Base-by-base conservation (phyloP, 768 basidiomycete genomes). In the Solioccasus polychromus region DNA sequence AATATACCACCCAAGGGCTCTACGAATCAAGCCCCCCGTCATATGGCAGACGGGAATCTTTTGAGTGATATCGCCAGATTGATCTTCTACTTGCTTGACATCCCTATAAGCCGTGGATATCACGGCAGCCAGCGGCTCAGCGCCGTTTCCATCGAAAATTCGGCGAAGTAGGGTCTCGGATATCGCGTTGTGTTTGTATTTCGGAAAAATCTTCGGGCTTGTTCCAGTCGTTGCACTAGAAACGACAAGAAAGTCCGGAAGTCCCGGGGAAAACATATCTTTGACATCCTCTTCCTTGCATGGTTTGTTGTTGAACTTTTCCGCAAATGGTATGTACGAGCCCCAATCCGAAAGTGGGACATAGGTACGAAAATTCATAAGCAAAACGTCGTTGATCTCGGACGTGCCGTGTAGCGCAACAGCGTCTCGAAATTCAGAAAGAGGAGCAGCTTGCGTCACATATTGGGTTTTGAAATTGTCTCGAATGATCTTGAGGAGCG, bases 251-350 rank as follows among this genome's bases (percentile, higher is more conserved):
- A 31, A 42, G 15, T 40, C 34, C 1, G 58, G 58, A 9, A 59
- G 25, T 15, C 58, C 58, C 2, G 58, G 58, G 9, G 58, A 34
- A 43, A 60, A 42, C 42, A 59, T 35, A 23, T 59, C 23, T n/a
- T 10, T 14, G 30, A 59, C 49, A 3, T 59, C 48, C 19, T 35
- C 36, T 23, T 59, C 51, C 25, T 45, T 60, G 49, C 58, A 59
- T 17, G 53, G 58, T 3, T 11, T 23, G 14, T 3, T 37, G 14
- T 53, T 23, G 22, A 59, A 59, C 22, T 46, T 59, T 2, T 31
- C 31, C 1, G 49, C 14, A 20, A 51, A 60, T 1, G 54, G 54
- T 23, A 44, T 38, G 23, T 59, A 59, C 8, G 39, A 29, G 5
- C 49, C 57, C 18, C 59, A 59, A 8, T 35, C 9, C 12, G 48